Evolutionary conservation across 2,329 filamentous ascomycete genomes (phyloP).

Genomic region (Xenoacremonium recifei): DNA sequence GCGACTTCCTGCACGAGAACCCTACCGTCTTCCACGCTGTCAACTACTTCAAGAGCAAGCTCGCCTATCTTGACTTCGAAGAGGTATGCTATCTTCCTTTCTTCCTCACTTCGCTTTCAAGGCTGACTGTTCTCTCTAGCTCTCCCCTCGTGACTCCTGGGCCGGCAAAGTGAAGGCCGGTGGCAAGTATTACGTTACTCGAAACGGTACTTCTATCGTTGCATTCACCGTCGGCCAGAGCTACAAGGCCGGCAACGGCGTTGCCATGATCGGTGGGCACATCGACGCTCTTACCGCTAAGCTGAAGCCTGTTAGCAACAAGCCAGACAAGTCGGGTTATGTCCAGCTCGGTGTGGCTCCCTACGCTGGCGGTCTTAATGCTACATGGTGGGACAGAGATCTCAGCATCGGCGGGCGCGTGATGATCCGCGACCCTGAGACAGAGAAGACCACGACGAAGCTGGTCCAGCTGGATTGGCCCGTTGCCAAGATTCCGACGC

Average conservation of each 20-base stretch:
- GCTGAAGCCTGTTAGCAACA: conserved; percentile 85
- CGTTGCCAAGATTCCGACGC: conserved; percentile 85
- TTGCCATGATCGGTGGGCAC: conserved; percentile 87
- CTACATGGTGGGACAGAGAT: conserved; percentile 97
- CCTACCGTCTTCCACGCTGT: conserved; percentile 94
- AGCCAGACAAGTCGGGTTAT: conserved; percentile 83
- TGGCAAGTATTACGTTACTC: conserved; percentile 84
- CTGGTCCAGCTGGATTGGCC: conserved; percentile 94
- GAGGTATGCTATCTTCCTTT: conserved; percentile 47
- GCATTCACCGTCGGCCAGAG: conserved; percentile 79
- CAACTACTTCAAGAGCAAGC: conserved; percentile 70
- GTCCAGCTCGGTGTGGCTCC: conserved; percentile 87
- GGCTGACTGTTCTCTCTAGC: conserved; percentile 37
- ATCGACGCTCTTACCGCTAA: conserved; percentile 89
- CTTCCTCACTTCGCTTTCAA: neutral
- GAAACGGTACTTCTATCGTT: conserved; percentile 83
- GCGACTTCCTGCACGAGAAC: conserved; percentile 82
- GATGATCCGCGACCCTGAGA: conserved; percentile 69
- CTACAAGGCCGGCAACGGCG: conserved; percentile 81
- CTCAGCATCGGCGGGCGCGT: conserved; percentile 88
- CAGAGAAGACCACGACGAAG: conserved; percentile 75
- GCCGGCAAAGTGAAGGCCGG: conserved; percentile 66
- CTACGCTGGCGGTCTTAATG: conserved; percentile 83
- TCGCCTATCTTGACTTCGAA: conserved; percentile 70
- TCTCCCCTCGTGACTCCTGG: conserved; percentile 82